phyloP scores from a whole-genome alignment of 2,329 filamentous ascomycete genomes.

The Hypoxylon sp. region DNA sequence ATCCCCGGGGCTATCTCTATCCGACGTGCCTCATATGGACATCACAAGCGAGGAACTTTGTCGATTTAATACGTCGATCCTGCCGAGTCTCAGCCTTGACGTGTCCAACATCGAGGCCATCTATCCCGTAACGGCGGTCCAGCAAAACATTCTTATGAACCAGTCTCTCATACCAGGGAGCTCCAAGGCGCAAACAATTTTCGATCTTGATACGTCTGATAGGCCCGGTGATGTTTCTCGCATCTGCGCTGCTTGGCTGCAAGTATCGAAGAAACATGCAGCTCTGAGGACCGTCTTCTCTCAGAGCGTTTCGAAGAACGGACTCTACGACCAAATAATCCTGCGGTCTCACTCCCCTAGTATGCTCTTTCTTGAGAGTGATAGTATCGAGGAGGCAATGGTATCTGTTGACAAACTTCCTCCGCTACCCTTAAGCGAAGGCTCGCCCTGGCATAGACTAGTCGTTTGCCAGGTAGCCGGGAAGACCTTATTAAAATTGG shows the following conservation, averaged over 20 bases:
- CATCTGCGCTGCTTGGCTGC: conserved; percentile 66
- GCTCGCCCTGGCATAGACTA: conserved; percentile 65
- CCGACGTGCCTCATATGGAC: conserved; percentile 65
- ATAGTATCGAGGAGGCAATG: conserved; percentile 57
- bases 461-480: conserved; percentile 63
- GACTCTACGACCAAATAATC: conserved; percentile 66
- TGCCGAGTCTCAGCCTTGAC: conserved; percentile 60
- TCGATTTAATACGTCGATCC: conserved; percentile 60
- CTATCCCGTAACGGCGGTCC: conserved; percentile 63
- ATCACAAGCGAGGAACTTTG: conserved; percentile 63
- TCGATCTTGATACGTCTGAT: conserved; percentile 61
- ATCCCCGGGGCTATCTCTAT: conserved; percentile 64
- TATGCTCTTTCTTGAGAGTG: conserved; percentile 68
- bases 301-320: conserved; percentile 64
- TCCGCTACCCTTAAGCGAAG: conserved; percentile 56
- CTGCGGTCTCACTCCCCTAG: conserved; percentile 63
- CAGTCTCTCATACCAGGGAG: conserved; percentile 60
- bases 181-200: conserved; percentile 63
- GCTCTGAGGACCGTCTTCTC: conserved; percentile 67
- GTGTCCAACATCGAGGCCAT: conserved; percentile 65
- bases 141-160: conserved; percentile 65
- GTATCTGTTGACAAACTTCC: conserved; percentile 60
- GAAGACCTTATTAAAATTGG: conserved; percentile 64
- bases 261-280: conserved; percentile 62
- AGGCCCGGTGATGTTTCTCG: conserved; percentile 59